Base-by-base conservation (phyloP, 257 asterid genomes). In the Solanum pinnatisectum region DNA sequence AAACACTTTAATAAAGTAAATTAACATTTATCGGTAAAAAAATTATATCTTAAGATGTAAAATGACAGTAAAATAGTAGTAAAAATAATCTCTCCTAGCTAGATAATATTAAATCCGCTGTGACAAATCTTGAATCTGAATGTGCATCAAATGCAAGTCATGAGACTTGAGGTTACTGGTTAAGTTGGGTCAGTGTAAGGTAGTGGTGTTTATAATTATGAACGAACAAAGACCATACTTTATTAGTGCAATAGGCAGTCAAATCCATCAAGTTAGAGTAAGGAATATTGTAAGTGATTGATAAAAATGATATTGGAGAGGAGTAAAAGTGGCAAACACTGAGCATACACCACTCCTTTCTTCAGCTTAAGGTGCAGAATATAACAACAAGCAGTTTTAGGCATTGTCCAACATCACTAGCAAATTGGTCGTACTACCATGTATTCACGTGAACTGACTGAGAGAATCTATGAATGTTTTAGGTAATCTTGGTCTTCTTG, bases 381-480 rank as follows among this genome's bases (percentile, higher is more conserved):
- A 36, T 36, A 36, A 86, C 83, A 83, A 88, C 78, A 73, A 74
- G 39, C 87, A 74, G 89, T 90, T 84, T 89, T 77, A 84, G 79
- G 88, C 70, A 56, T 84, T 39, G 87, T 83, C 32, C 86, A 84
- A 52, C 88, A 84, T 68, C 78, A 74, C 83, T 72, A 83, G 68
- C 74, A 89, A 87, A 88, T 73, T 87, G 63, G 88, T 78, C 89
- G 91, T 90, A 70, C 77, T 16, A 8, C 86, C n/a, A 44, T 81
- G 86, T 86, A 88, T 88, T 92, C 94, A 91, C 94, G 95, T 92
- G 94, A 91, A 81, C 79, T 72, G 37, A 87, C 59, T 46, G 27
- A 46, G 82, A 73, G 82, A 73, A 33, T 78, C 52, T 44, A 35
- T 72, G 81, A 87, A 87, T 40, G 70, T 70, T 35, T 23, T 76